Conservation (phyloP, 2,329 filamentous ascomycete species). For the Alternaria sp. region DNA sequence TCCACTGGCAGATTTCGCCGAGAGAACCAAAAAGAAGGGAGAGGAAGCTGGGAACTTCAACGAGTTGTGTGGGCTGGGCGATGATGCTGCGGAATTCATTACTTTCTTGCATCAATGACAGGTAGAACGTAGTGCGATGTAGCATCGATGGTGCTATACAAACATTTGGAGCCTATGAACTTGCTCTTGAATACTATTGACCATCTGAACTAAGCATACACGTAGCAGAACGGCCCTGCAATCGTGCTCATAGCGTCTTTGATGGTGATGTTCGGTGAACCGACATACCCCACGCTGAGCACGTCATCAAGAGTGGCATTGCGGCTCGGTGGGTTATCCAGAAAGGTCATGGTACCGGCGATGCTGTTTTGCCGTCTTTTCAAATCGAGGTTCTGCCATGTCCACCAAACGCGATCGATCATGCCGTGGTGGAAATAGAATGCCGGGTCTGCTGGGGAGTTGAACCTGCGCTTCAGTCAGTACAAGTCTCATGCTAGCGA, state of each 20-base stretch:
- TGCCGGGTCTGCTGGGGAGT: constrained; percentile 42
- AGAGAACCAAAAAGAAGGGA: constrained; percentile 50
- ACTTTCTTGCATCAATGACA: constrained; percentile 57
- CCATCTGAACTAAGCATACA: constrained; percentile 39
- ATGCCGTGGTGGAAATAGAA: constrained; percentile 57
- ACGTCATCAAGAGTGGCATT: not conserved
- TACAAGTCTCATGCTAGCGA: not conserved
- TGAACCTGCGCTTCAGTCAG: constrained; percentile 12
- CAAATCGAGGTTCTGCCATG: constrained; percentile 51
- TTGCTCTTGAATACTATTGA: constrained; percentile 5
- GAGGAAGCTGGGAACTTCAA: constrained; percentile 56
- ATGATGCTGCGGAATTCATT: constrained; percentile 51
- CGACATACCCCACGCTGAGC: constrained; percentile 12
- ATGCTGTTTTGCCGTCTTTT: not conserved
- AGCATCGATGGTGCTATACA: not conserved
- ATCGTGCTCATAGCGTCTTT: constrained; percentile 50
- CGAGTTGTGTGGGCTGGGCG: constrained; percentile 55
- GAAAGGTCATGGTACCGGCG: not conserved
- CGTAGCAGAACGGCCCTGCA: constrained; percentile 53
- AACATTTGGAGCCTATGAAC: not conserved
- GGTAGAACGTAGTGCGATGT: not conserved
- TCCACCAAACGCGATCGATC: constrained; percentile 56
- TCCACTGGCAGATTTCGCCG: constrained; percentile 53
- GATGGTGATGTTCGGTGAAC: constrained; percentile 34
- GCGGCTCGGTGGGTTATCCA: not conserved